Evolutionary conservation across 208 protist genomes (phyloP), one percentile per base, ranked within the genome.

Genomic region (Leishmania amazonensis): DNA sequence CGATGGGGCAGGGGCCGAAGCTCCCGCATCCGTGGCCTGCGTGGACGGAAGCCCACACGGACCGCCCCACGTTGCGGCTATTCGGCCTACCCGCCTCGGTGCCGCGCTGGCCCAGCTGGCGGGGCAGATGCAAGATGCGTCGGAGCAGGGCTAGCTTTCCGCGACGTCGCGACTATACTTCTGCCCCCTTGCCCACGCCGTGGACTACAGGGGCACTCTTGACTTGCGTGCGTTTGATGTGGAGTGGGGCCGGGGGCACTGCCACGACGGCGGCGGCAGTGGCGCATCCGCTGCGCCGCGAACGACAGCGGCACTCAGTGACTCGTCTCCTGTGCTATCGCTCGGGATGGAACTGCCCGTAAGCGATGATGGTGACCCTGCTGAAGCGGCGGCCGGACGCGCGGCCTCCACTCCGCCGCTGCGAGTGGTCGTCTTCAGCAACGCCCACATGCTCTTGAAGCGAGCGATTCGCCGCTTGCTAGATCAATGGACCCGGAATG

Each of bases 401-500:
- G 57, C 35, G 4, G 31, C n/a, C 3, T 45, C 49, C 1, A 60
- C 24, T 11, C 4, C 68, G 13, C 81, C 78, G 51, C 76, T 81
- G 57, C 31, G 67, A 3, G 47, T 91, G 19, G 87, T 93, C 19
- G 79, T 95, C 35, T 67, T 95, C 51, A 57, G 83, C 79, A 91
- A 95, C 85, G 92, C 92, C 0, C 90, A 95, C 76, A 40, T 95
- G 35, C 86, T 95, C 13, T 93, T 90, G 13, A 77, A 85, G 57
- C 88, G 87, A 5, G 92, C 92, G 0, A 83, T 92, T 45, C 71
- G 88, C 15, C 89, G 92, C 24, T 45, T 95, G 60, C 53, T 95
- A 15, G 90, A 95, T n/a, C 92, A 95, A 75, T 95, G 92, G 92
- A 95, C 92, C 2, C 92, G 90, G 57, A 95, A 95, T 76, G 90